Base-by-base conservation (phyloP, 75 land plant genomes). In the Cunninghamia lanceolata region DNA sequence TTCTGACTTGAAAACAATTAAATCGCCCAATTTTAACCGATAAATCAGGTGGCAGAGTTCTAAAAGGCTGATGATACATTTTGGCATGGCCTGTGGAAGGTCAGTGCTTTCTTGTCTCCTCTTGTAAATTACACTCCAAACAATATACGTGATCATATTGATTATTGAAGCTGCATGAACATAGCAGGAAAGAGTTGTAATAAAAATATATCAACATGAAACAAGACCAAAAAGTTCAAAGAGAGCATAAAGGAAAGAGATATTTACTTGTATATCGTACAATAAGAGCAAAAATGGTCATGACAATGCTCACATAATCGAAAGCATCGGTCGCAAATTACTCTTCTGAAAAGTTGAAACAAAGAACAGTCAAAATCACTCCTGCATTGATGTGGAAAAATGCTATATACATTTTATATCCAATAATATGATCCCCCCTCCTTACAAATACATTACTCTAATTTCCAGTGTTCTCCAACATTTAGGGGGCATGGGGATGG, bases 111-210 rank as follows among this genome's bases (percentile, higher is more conserved):
- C 16, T 74, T 15, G 36, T 16, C 36, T 74, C 76, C 0, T 74
- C 76, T 74, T 74, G 36, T 16, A 74, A 74, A 74, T 74, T 74
- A 74, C 76, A 74, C 38, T 36, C 76, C 76, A 74, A 74, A 74
- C 76, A 74, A 74, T 74, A 74, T 32, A 74, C 38, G 1, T 16
- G 76, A 34, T 74, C 76, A 74, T 74, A 36, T 74, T 74, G 38
- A 14, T 74, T 74, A 34, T 74, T 74, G 16, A 74, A 74, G 76
- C 76, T 74, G 76, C 76, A 74, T 32, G 38, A 74, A 74, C 76
- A 74, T 2, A 74, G 16, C 38, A 74, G 5, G 36, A 13, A 74
- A 74, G 36, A 16, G 36, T 15, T 36, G 52, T 50, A 74, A 13
- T n/a, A 9, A 34, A 34, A 14, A 74, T 74, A 74, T 32, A 15